phyloP scores from a whole-genome alignment of 2,329 filamentous ascomycete genomes.

The Hysterium pulicare region DNA sequence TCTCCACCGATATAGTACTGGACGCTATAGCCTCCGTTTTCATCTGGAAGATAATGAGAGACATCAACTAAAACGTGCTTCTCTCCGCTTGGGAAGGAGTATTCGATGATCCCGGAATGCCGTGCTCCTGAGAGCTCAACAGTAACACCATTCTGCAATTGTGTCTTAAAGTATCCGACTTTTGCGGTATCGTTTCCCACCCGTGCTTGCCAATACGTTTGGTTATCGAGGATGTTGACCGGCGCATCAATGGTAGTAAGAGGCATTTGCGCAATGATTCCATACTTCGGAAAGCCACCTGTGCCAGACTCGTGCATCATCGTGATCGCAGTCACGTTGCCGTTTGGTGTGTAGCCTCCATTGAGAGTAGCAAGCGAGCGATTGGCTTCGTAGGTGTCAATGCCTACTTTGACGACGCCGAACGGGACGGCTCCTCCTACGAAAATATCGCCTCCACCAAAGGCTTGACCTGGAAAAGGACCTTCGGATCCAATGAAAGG shows the following conservation, averaged over 20 bases:
- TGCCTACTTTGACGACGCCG: conserved; percentile 34
- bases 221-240: conserved; percentile 40
- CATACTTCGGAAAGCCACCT: conserved; percentile 68
- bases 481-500: conserved; percentile 51
- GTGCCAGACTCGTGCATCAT: conserved; percentile 46
- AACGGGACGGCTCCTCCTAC: conserved; percentile 31
- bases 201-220: conserved; percentile 37
- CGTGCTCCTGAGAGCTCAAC: conserved; percentile 57
- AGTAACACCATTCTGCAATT: conserved; percentile 53
- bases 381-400: conserved; percentile 30
- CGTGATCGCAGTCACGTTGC: conserved; percentile 31
- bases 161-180: conserved; percentile 61
- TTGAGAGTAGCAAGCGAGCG: conserved; percentile 22
- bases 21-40: conserved; percentile 16
- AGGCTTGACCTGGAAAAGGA: conserved; percentile 42
- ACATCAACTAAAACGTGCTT: conserved; percentile 44
- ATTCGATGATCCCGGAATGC: conserved; percentile 59
- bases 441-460: conserved; percentile 37
- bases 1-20: conserved; percentile 23
- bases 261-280: conserved; percentile 56
- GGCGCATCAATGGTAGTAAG: conserved; percentile 41
- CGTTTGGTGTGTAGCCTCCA: conserved; percentile 37
- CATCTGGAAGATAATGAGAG: conserved; percentile 38
- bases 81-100: conserved; percentile 52
- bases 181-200: conserved; percentile 42